Conservation (phyloP, 2,329 filamentous ascomycete genomes). For the Calonectria honghensis region DNA sequence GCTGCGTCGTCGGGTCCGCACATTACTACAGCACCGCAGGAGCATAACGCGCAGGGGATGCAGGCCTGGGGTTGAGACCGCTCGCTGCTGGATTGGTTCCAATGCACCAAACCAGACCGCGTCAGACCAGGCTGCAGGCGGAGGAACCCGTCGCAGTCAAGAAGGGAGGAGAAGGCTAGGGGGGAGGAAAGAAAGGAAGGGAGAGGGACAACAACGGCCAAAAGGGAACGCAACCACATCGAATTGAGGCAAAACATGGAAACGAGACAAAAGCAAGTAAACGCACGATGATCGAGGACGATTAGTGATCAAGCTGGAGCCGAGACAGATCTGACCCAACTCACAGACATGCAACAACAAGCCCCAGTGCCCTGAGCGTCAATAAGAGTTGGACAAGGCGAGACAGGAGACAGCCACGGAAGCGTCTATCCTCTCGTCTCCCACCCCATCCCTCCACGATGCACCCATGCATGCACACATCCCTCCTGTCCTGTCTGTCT, state of each 20-base stretch:
- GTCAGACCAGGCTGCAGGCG: constrained; percentile 8
- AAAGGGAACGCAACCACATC: neutral
- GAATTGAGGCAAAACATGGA: neutral
- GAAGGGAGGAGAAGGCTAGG: neutral
- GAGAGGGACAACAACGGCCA: neutral
- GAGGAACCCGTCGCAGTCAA: constrained; percentile 13
- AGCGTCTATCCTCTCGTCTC: constrained; percentile 18
- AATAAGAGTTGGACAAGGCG: constrained; percentile 25
- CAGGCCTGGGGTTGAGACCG: neutral
- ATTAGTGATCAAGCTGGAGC: constrained; percentile 24
- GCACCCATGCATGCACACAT: constrained; percentile 6
- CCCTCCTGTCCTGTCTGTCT: neutral
- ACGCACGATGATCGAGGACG: neutral
- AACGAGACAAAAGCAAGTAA: constrained; percentile 9
- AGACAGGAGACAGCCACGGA: constrained; percentile 17
- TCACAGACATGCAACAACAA: constrained; percentile 3
- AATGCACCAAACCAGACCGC: neutral
- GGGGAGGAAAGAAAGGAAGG: neutral
- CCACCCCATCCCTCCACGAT: neutral
- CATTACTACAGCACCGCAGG: neutral
- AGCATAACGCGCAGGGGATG: constrained; percentile 1
- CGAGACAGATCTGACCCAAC: constrained; percentile 21
- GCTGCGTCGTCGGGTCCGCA: neutral
- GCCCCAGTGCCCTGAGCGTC: neutral
- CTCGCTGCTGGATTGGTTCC: neutral